phyloP scores from a whole-genome alignment of 1,139 yeast species.

The Blastobotrys persicus region DNA sequence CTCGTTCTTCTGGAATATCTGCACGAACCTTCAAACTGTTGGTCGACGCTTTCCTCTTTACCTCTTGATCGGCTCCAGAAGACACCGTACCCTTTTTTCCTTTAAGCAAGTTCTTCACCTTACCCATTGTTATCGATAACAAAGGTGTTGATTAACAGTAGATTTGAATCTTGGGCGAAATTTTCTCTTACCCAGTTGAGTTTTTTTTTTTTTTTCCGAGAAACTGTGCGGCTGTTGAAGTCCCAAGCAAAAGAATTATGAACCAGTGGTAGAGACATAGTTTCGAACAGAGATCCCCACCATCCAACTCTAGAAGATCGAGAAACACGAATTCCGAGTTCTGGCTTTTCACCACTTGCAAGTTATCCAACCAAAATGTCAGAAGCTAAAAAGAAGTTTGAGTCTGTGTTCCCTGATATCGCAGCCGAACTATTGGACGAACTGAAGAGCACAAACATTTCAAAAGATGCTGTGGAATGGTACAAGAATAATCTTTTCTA shows the following conservation, averaged over 20 bases:
- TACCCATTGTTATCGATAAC: conserved; percentile 19
- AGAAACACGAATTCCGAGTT: neutral
- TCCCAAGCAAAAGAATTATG: too few species aligned
- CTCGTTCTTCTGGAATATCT: conserved; percentile 14
- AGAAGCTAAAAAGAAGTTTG: conserved; percentile 55
- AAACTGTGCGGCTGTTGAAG: neutral
- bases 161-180: neutral
- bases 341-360: neutral
- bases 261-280: too few species aligned
- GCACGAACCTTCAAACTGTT: conserved; percentile 10
- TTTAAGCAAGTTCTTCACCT: conserved; percentile 20
- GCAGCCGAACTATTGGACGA: conserved; percentile 72
- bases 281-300: too few species aligned
- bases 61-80: neutral
- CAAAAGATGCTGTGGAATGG: conserved; percentile 86
- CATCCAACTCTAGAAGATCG: too few species aligned
- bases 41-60: conserved; percentile 14
- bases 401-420: conserved; percentile 70
- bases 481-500: conserved; percentile 68
- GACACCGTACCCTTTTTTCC: conserved; percentile 22
- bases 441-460: conserved; percentile 71
- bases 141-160: neutral
- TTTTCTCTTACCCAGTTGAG: neutral
- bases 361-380: too few species aligned
- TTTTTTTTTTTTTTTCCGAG: neutral